These are phyloP conservation scores for Hymenoscyphus repandus DNA, from an alignment of 2,329 filamentous ascomycete genomes.

Conservation along the genomic window DNA sequence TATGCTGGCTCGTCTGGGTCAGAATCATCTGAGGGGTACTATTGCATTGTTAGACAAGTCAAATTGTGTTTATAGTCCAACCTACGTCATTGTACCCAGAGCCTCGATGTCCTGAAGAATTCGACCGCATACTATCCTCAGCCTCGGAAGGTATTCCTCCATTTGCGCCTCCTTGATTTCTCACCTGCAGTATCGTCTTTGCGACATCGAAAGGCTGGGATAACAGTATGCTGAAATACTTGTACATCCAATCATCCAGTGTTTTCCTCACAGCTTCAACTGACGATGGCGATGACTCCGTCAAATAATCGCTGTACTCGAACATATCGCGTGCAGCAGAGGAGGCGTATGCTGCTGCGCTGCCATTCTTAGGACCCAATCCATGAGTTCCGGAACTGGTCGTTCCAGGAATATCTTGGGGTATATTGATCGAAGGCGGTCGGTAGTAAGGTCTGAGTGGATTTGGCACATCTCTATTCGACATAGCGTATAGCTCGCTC, in stretches of 20 bases:
- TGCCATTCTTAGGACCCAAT: slow-evolving; percentile 30
- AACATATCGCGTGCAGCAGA: slow-evolving; percentile 77
- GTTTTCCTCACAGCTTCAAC: slow-evolving; percentile 71
- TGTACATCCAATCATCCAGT: slow-evolving; percentile 82
- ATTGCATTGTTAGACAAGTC: slow-evolving; percentile 12
- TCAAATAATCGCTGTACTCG: slow-evolving; percentile 84
- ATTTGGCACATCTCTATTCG: slow-evolving; percentile 36
- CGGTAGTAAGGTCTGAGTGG: slow-evolving; percentile 56
- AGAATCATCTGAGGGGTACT: slow-evolving; percentile 57
- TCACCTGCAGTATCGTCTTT: slow-evolving; percentile 85
- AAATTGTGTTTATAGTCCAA: background rate
- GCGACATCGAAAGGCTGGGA: slow-evolving; percentile 96
- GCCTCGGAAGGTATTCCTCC: slow-evolving; percentile 12
- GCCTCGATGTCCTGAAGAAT: slow-evolving; percentile 21
- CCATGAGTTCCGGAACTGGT: slow-evolving; percentile 31
- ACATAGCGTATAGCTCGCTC: no score
- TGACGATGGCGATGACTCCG: slow-evolving; percentile 69
- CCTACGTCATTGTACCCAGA: slow-evolving; percentile 25
- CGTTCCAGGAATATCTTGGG: slow-evolving; percentile 36
- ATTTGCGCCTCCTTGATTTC: slow-evolving; percentile 40
- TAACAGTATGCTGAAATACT: slow-evolving; percentile 83
- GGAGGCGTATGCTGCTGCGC: slow-evolving; percentile 47
- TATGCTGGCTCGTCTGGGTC: slow-evolving; percentile 78
- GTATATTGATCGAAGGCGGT: slow-evolving; percentile 60
- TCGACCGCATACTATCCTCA: slow-evolving; percentile 16